These are phyloP conservation scores for Elongisporangium senticosum DNA, from an alignment of 352 stramenopile genomes.

Conservation along the genomic window DNA sequence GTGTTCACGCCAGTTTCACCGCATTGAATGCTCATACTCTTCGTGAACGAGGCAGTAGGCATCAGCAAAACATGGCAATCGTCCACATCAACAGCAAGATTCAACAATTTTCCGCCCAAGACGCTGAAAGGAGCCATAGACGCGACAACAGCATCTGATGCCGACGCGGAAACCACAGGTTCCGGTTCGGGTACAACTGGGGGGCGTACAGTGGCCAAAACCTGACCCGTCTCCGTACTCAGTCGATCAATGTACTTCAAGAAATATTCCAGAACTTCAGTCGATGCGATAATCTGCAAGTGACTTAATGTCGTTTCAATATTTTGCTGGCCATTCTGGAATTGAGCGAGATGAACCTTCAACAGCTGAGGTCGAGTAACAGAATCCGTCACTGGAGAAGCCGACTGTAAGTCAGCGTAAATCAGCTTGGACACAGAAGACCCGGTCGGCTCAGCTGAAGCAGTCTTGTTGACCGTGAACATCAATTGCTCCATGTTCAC, in stretches of 20 bases:
- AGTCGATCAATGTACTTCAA: slow-evolving; percentile 58
- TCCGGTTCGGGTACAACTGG: slow-evolving; percentile 19
- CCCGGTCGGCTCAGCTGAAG: slow-evolving; percentile 18
- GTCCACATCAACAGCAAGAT: slow-evolving; percentile 42
- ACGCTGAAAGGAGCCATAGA: slow-evolving; percentile 64
- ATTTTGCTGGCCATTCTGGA: slow-evolving; percentile 37
- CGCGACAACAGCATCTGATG: slow-evolving; percentile 14
- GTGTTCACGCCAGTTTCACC: slow-evolving; percentile 45
- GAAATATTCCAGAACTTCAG: slow-evolving; percentile 51
- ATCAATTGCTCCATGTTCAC: slow-evolving; percentile 39
- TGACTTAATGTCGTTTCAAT: slow-evolving; percentile 40
- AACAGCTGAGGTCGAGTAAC: slow-evolving; percentile 37
- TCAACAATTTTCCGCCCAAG: slow-evolving; percentile 45
- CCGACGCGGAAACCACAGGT: slow-evolving; percentile 13
- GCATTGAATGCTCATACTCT: slow-evolving; percentile 22
- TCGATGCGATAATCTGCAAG: slow-evolving; percentile 35
- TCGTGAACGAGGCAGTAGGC: slow-evolving; percentile 39
- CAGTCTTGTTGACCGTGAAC: slow-evolving; percentile 43
- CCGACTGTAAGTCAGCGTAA: slow-evolving; percentile 48
- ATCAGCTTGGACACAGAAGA: slow-evolving; percentile 44
- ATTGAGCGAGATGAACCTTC: slow-evolving; percentile 33
- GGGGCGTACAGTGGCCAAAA: slow-evolving; percentile 36
- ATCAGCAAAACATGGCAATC: slow-evolving; percentile 51
- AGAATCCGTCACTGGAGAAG: slow-evolving; percentile 16
- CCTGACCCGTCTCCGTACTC: slow-evolving; percentile 42